phyloP scores from a whole-genome alignment of 2,329 filamentous ascomycete genomes.

The Alternaria infectoria region DNA sequence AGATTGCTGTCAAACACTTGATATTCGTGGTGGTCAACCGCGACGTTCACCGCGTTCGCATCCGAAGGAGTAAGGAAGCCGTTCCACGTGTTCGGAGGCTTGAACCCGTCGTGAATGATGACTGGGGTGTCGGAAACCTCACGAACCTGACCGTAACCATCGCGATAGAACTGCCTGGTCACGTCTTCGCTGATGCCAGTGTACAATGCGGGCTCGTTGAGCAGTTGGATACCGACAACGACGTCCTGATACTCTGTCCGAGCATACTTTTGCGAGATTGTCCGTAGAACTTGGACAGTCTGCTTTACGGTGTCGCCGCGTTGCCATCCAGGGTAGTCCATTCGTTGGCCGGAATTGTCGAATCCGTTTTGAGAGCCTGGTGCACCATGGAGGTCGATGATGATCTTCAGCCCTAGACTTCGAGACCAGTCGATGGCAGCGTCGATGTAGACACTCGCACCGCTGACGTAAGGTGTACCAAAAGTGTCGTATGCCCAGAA shows the following conservation, averaged over 20 bases:
- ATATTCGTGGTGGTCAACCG: constrained; percentile 73
- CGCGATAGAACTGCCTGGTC: constrained; percentile 62
- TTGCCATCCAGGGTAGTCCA: constrained; percentile 53
- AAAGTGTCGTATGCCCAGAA: constrained; percentile 65
- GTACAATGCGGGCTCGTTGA: constrained; percentile 61
- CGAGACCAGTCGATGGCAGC: constrained; percentile 64
- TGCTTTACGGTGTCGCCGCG: constrained; percentile 56
- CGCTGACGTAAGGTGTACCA: constrained; percentile 58
- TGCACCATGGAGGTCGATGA: constrained; percentile 65
- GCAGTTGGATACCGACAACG: constrained; percentile 62
- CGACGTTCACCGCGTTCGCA: constrained; percentile 60
- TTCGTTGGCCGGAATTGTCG: constrained; percentile 65
- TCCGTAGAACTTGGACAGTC: constrained; percentile 63
- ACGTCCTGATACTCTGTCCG: constrained; percentile 61
- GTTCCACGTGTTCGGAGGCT: constrained; percentile 64
- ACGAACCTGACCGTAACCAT: constrained; percentile 59
- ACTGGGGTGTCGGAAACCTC: constrained; percentile 56
- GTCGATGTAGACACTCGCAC: constrained; percentile 61
- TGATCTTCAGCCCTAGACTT: constrained; percentile 59
- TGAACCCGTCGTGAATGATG: constrained; percentile 66
- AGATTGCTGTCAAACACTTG: constrained; percentile 64
- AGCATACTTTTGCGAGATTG: constrained; percentile 65
- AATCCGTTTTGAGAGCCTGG: constrained; percentile 66
- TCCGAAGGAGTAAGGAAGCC: constrained; percentile 62
- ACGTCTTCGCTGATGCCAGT: constrained; percentile 55